A percentile compares a stretch with the other conserved stretches of the same genome.
Conservation (phyloP, 1,284 basidiomycete species). For the Paramarasmius palmivorus region DNA sequence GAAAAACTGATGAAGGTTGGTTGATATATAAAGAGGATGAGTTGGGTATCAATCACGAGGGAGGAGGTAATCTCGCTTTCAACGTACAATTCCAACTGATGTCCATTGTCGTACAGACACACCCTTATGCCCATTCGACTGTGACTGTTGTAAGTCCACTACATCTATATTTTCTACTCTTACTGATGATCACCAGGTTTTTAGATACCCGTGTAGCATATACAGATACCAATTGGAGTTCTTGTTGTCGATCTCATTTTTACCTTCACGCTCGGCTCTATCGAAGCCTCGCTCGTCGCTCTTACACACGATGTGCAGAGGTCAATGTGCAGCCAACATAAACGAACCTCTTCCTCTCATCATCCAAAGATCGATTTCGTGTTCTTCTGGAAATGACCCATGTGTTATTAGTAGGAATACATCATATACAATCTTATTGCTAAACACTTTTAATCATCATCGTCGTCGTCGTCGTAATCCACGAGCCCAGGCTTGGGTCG, state of each 20-base stretch:
- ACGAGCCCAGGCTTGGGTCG: conserved; percentile 36
- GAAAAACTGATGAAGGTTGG: conserved; percentile 85
- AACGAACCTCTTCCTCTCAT: conserved; percentile 7
- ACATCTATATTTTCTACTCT: neutral
- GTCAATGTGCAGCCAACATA: conserved; percentile 35
- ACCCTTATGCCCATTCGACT: conserved; percentile 79
- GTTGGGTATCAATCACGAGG: conserved; percentile 70
- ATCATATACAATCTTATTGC: conserved; percentile 8
- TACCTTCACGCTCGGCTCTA: conserved; percentile 25
- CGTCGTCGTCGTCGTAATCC: conserved; percentile 60
- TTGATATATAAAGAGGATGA: conserved; percentile 86
- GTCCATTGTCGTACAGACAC: conserved; percentile 48
- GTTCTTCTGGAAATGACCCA: conserved; percentile 8
- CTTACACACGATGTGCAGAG: conserved; percentile 14
- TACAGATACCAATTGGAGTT: neutral
- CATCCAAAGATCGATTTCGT: conserved; percentile 16
- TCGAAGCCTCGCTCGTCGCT: conserved; percentile 30
- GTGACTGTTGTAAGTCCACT: conserved; percentile 72
- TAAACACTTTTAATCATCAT: conserved; percentile 30
- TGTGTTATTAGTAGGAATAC: conserved; percentile 17
- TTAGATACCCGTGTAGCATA: conserved; percentile 24
- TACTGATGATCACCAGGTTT: conserved; percentile 39
- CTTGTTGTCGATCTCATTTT: conserved; percentile 3
- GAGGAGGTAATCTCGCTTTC: conserved; percentile 63
- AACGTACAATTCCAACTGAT: conserved; percentile 20